Evolutionary conservation across 768 basidiomycete genomes (phyloP), one percentile per base, ranked within the genome.

Genomic region (Mycena rebaudengoi): DNA sequence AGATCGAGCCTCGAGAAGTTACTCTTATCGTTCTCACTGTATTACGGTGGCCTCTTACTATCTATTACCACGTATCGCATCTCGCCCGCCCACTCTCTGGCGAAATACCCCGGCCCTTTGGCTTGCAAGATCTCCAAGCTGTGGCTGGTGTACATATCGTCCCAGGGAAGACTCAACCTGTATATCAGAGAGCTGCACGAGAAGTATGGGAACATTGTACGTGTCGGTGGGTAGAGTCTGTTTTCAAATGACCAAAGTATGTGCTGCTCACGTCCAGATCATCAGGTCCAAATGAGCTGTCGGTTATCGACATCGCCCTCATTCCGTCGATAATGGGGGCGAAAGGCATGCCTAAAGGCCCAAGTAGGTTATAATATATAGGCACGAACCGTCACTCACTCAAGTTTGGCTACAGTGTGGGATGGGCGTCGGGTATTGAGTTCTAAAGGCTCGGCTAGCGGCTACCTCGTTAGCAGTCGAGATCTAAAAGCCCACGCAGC

Each of bases 191-290:
- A 69, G 6, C 65, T 88, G 20, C 88, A 89, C 67, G 76, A 79
- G 16, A 74, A 71, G 32, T 88, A 88, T 54, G 88, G 88, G 0
- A 78, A 83, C 20, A 72, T 83, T 28, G 83, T 89, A 16, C 78
- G 88, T 51, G 78, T 83, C 40, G 88, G 88, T 86, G 57, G 26
- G 78, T 2, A 20, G 2, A 18, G 18, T n/a, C n/a, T n/a, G n/a
- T n/a, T n/a, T n/a, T n/a, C n/a, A n/a, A n/a, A n/a, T n/a, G n/a
- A n/a, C n/a, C n/a, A n/a, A n/a, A n/a, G 35, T 45, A 44, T 13
- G 14, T 16, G 8, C 4, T 45, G 16, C n/a, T 21, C 25, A n/a
- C 28, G 58, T 3, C 7, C 3, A 16, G 53, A 29, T 30, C 37
- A 40, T 32, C 28, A 84, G 82, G 82, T n/a, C 83, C 82, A 12